Conservation (phyloP, 371 early-diverging fungal species). For the Cokeromyces recurvatus region DNA sequence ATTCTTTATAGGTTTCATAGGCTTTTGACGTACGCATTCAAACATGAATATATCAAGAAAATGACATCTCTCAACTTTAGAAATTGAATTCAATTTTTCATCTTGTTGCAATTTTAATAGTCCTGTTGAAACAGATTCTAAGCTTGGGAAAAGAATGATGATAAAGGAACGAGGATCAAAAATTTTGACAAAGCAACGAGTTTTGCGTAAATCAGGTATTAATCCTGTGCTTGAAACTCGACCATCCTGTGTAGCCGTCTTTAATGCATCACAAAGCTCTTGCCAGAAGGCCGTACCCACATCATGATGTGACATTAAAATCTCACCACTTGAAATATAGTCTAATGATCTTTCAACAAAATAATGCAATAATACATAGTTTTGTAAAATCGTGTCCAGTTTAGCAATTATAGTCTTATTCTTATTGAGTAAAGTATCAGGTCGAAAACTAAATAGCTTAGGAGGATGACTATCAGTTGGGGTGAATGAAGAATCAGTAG, state of each 20-base stretch:
- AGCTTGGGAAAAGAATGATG: slow-evolving; percentile 57
- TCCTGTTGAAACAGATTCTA: slow-evolving; percentile 44
- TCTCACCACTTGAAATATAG: slow-evolving; percentile 53
- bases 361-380: slow-evolving; percentile 31
- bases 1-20: slow-evolving; percentile 31
- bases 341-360: slow-evolving; percentile 49
- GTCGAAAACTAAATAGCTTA: slow-evolving; percentile 16
- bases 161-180: slow-evolving; percentile 59
- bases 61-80: slow-evolving; percentile 5
- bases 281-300: slow-evolving; percentile 42
- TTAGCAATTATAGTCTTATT: slow-evolving; percentile 24
- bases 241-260: slow-evolving; percentile 8
- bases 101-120: slow-evolving; percentile 20
- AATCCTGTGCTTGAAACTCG: slow-evolving; percentile 19
- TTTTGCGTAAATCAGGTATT: slow-evolving; percentile 33
- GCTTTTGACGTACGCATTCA: slow-evolving; percentile 59
- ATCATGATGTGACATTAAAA: slow-evolving; percentile 44
- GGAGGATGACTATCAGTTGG: neutral
- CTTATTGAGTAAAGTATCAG: slow-evolving; percentile 22
- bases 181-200: slow-evolving; percentile 68
- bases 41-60: slow-evolving; percentile 45
- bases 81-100: neutral
- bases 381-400: slow-evolving; percentile 18
- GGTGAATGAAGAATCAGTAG: neutral
- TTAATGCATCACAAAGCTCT: slow-evolving; percentile 23